Base-by-base conservation (phyloP, 2,329 filamentous ascomycete genomes). In the Paramyrothecium roridum region DNA sequence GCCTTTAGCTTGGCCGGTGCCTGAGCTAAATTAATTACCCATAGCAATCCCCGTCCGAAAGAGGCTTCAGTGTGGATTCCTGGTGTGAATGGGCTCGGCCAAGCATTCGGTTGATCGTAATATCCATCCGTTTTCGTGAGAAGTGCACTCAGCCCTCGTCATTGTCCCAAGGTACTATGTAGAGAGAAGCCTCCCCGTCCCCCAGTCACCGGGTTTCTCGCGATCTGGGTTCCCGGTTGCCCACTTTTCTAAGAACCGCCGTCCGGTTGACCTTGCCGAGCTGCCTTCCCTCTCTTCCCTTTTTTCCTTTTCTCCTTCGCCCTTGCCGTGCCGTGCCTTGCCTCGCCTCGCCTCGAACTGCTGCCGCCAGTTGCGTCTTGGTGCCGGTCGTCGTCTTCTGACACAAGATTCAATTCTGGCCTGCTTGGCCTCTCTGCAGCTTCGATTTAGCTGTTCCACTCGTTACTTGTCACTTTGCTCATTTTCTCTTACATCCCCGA, bases 361-460 rank as follows among this genome's bases (percentile, higher is more conserved):
- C 60, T 59, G 61, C 65, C 57, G 63, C 57, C 55, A 63, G 61
- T 57, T 58, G 57, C 52, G 54, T 56, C 48, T 61, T 65, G 52
- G 23, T 54, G 61, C 63, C 62, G 43, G n/a, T 8, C 37, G 37
- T 16, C 37, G 37, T 13, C 37, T 16, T 19, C 37, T 43, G n/a
- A 43, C 37, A 13, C 37, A 13, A 13, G 10, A 30, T 30, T 30
- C 26, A 30, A 30, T 30, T 30, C 26, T 19, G 13, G 37, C 7
- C n/a, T 13, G 33, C 16, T 37, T 10, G n/a, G 13, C 13, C 37
- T 43, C 37, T 16, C 37, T 13, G 13, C 37, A 43, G 37, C 37
- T 43, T 43, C 37, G 37, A 43, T 43, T 13, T 4, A 43, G 37
- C 37, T 43, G 37, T 43, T 6, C 37, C 37, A 13, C 16, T 43